Conservation (phyloP, 805 yeast species). For the Kazachstania psychrophila region DNA sequence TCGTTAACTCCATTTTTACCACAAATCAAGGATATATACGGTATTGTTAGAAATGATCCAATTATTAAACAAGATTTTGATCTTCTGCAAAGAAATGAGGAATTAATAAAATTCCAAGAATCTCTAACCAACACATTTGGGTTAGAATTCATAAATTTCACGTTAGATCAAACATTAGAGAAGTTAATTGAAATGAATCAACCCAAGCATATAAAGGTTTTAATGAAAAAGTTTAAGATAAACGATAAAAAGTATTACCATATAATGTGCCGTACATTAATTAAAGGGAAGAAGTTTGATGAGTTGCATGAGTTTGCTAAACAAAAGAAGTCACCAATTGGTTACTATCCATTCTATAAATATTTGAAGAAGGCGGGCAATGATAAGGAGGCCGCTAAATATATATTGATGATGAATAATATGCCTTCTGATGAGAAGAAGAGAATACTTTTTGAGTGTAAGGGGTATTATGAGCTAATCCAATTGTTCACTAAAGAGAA, state of each 20-base stretch:
- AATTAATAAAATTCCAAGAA: constrained; percentile 37
- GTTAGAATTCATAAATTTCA: constrained; percentile 32
- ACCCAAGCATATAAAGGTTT: constrained; percentile 36
- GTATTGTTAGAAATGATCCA: constrained; percentile 8
- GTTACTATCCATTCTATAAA: constrained; percentile 54
- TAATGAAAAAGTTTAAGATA: constrained; percentile 47
- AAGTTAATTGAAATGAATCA: constrained; percentile 42
- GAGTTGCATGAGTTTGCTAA: constrained; percentile 46
- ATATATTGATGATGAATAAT: constrained; percentile 44
- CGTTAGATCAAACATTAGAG: constrained; percentile 42
- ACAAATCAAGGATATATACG: constrained; percentile 27
- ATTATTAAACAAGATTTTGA: constrained; percentile 14
- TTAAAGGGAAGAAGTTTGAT: constrained; percentile 43
- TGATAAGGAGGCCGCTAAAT: constrained; percentile 48
- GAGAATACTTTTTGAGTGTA: constrained; percentile 43
- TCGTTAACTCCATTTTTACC: constrained; percentile 28
- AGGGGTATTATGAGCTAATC: constrained; percentile 42
- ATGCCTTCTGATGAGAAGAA: constrained; percentile 39
- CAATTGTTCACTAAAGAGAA: constrained; percentile 22
- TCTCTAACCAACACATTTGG: constrained; percentile 36
- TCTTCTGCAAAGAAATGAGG: constrained; percentile 36
- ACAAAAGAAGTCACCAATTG: constrained; percentile 55
- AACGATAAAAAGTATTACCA: constrained; percentile 49
- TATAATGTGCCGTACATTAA: constrained; percentile 41
- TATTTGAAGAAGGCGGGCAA: constrained; percentile 48